Evolutionary conservation across 2,329 filamentous ascomycete species (phyloP).

Genomic region (Phialemoniopsis sp.): DNA sequence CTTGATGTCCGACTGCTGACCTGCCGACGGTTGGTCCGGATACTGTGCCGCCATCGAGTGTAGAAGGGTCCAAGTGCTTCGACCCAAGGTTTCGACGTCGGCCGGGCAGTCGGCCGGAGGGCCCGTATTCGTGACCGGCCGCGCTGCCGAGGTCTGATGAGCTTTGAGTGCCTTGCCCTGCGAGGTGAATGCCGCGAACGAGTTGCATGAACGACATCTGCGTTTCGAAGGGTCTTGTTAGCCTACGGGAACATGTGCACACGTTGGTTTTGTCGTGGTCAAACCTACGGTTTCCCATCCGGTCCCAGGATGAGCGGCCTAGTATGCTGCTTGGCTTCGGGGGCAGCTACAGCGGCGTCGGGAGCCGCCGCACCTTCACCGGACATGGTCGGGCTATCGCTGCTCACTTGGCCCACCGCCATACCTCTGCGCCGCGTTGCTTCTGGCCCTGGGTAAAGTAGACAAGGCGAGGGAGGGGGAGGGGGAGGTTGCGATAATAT

Average conservation of each 20-base stretch:
- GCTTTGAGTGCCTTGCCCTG: slow-evolving; percentile 38
- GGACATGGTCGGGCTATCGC: too few species aligned
- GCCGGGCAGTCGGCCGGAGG: slow-evolving; percentile 72
- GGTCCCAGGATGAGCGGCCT: slow-evolving; percentile 73
- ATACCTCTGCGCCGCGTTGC: slow-evolving; percentile 2
- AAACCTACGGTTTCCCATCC: slow-evolving; percentile 77
- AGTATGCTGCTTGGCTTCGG: slow-evolving; percentile 47
- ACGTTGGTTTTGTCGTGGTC: slow-evolving; percentile 10
- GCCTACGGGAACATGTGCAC: neutral
- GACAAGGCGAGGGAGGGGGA: too few species aligned
- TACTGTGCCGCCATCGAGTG: slow-evolving; percentile 90
- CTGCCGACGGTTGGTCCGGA: slow-evolving; percentile 61
- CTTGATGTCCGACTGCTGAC: slow-evolving; percentile 71
- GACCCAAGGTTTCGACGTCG: slow-evolving; percentile 82
- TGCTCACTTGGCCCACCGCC: too few species aligned
- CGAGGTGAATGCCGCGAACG: slow-evolving; percentile 59
- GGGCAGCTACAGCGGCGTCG: slow-evolving; percentile 10
- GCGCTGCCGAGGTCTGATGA: slow-evolving; percentile 20
- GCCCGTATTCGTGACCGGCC: slow-evolving; percentile 27
- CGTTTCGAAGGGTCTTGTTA: slow-evolving; percentile 15
- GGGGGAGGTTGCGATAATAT: too few species aligned
- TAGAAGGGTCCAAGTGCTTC: slow-evolving; percentile 87
- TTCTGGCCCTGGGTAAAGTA: too few species aligned
- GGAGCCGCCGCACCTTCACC: neutral
- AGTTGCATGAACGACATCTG: slow-evolving; percentile 70